A percentile compares a stretch with the other conserved stretches of the same genome.
phyloP scores from a whole-genome alignment of 2,329 filamentous ascomycete genomes.

The Arthrobotrys sphaeroides region DNA sequence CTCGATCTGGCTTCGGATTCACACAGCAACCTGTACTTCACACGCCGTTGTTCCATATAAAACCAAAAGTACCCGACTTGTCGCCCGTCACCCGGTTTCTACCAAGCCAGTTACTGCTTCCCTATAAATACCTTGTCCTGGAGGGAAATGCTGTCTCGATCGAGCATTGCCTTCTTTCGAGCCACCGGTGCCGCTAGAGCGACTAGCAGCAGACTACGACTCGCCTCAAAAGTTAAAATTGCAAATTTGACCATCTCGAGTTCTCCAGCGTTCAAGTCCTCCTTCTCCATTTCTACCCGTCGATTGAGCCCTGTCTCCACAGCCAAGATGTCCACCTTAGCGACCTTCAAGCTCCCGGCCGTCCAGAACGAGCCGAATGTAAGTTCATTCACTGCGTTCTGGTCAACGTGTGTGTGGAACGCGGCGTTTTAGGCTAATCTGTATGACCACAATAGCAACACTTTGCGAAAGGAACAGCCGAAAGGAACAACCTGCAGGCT shows the following conservation, averaged over 20 bases:
- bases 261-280: neutral
- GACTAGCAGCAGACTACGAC: neutral
- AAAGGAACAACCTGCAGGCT: conserved; percentile 78
- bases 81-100: neutral
- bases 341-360: conserved; percentile 85
- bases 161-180: conserved; percentile 35
- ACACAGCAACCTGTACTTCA: neutral
- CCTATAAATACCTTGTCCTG: conserved; percentile 9
- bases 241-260: conserved; percentile 27
- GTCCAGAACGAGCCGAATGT: conserved; percentile 97
- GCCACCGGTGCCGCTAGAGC: conserved; percentile 18
- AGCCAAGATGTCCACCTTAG: conserved; percentile 69
- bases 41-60: neutral
- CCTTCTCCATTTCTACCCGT: conserved; percentile 17
- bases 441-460: conserved; percentile 72
- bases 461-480: conserved; percentile 82
- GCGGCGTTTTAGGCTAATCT: conserved; percentile 11
- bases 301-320: conserved; percentile 33
- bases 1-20: neutral
- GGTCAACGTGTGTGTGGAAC: neutral
- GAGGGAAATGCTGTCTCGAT: conserved; percentile 41
- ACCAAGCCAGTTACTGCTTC: neutral
- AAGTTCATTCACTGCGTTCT: conserved; percentile 61
- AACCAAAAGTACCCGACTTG: neutral
- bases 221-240: conserved; percentile 30